Base-by-base conservation (phyloP, 2,329 filamentous ascomycete genomes). In the Nemania sp. region DNA sequence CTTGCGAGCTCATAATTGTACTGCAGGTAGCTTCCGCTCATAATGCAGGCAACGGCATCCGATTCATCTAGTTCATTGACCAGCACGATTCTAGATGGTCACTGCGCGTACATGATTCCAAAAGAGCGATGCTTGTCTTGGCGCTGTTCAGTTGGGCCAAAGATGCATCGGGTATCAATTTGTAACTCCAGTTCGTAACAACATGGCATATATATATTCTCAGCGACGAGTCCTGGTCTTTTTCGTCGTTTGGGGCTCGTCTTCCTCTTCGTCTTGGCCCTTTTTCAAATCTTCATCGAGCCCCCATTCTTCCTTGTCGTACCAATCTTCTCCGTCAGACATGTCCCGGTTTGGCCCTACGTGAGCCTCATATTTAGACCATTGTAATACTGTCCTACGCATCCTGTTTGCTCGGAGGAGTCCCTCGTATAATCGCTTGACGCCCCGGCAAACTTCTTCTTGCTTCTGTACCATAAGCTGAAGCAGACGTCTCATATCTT, bases 291-390 rank as follows among this genome's bases (percentile, higher is more conserved):
- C 86, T 57, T 89, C 86, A 7, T 83, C 80, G 43, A 94, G 70
- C 0, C 82, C 83, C 89, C 89, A 93, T 72, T 90, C 88, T 48
- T 90, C 86, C 66, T 82, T 83, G 70, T 95, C 90, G 67, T 91
- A 92, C 88, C 89, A 95, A 68, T 95, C 90, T 75, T 95, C 90
- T 9, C 89, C 89, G 68, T 95, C 90, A 45, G 88, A 91, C 86
- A 94, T 86, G 69, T 92, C 89, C 44, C 85, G 71, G 67, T 85
- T 83, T 15, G 75, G 68, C 1, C 84, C 83, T 47, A 77, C 78
- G 65, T 93, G 90, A 19, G 81, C 89, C 72, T 93, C 90, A 1
- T 90, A 86, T 68, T 91, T 90, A 61, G 86, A 81, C 86, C 88
- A 91, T 61, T 83, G 81, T 67, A 87, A 80, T 3, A 94, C 88